Percentiles rank a stretch among this genome's conserved stretches.
Evolutionary conservation across 208 protist genomes (phyloP).

Genomic region (Crithidia brevicula): DNA sequence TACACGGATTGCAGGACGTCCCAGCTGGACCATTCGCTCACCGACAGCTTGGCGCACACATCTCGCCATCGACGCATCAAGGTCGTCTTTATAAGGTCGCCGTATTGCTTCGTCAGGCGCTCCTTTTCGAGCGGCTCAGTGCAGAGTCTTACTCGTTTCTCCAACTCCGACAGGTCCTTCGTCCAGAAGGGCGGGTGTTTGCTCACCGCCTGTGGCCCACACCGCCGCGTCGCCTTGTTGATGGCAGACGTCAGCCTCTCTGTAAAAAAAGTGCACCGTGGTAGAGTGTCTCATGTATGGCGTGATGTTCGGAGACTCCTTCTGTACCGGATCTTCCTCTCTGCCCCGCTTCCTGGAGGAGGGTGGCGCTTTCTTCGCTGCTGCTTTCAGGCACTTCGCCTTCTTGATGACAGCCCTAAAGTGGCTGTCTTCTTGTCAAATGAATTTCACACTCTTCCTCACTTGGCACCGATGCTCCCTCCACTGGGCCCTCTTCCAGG

Average conservation of each 20-base stretch:
- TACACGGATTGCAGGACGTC: background rate
- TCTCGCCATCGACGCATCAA: background rate
- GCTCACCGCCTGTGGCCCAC: background rate
- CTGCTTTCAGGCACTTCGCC: background rate
- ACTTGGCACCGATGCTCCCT: background rate
- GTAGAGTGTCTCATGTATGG: background rate
- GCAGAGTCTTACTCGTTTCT: background rate
- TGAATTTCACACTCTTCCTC: background rate
- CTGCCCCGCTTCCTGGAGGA: too few species aligned
- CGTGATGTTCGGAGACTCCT: background rate
- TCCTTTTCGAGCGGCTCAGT: background rate
- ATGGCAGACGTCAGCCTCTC: background rate
- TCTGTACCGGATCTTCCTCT: too few species aligned
- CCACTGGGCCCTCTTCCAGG: background rate
- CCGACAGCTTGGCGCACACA: background rate
- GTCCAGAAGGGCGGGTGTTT: background rate
- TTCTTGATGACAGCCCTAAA: background rate
- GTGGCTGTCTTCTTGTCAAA: background rate
- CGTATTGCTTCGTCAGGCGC: background rate
- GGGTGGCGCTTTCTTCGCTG: too few species aligned
- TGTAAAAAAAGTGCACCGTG: background rate
- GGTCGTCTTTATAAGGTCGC: background rate
- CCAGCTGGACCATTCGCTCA: background rate
- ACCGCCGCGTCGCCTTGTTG: background rate
- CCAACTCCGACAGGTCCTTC: background rate